These are phyloP conservation scores for Ambrosia trifida DNA, from an alignment of 129 eudicot species.

Conservation along the genomic window DNA sequence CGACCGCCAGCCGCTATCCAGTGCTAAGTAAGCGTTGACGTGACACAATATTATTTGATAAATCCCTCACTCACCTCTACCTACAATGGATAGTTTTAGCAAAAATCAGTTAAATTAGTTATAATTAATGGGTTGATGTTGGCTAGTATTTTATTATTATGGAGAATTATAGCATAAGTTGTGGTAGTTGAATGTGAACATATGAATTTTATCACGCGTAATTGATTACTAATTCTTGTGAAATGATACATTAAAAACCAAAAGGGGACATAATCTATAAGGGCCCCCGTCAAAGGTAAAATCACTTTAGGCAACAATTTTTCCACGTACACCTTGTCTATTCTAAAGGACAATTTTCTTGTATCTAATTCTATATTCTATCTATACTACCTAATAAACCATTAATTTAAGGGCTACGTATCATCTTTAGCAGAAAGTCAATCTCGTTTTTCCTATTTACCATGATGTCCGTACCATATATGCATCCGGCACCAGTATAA, in stretches of 20 bases:
- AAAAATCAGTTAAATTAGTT: background rate
- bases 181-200: conserved; percentile 10
- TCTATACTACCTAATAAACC: too few species aligned
- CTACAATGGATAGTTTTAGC: too few species aligned
- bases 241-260: conserved; percentile 12
- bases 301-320: conserved; percentile 22
- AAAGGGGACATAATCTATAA: conserved; percentile 17
- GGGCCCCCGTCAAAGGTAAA: conserved; percentile 27
- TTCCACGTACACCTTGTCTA: conserved; percentile 5
- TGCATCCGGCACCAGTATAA: too few species aligned
- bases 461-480: too few species aligned
- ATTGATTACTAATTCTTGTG: conserved; percentile 1
- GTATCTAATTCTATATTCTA: background rate
- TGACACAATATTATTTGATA: too few species aligned
- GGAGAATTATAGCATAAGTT: background rate
- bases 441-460: too few species aligned
- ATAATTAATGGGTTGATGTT: background rate
- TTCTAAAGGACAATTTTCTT: background rate
- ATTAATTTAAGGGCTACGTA: too few species aligned
- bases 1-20: too few species aligned
- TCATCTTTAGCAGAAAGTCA: too few species aligned
- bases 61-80: too few species aligned
- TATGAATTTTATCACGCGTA: conserved; percentile 22
- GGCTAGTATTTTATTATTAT: background rate
- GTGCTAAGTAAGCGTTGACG: too few species aligned